Conservation (phyloP, 208 protist genomes). For the Leishmania martiniquensis region DNA sequence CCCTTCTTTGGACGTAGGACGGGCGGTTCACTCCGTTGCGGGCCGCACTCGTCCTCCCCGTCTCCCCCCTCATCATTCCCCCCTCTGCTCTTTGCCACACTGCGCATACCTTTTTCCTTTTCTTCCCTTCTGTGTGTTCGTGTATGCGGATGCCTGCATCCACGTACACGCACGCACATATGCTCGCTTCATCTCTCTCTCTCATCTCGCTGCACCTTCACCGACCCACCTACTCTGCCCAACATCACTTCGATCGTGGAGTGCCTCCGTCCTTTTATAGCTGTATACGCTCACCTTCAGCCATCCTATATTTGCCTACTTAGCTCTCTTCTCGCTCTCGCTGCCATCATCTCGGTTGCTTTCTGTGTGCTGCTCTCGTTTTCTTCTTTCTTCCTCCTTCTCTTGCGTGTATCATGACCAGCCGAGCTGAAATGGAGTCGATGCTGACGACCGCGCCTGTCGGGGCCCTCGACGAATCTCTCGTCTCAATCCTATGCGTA, state of each 20-base stretch:
- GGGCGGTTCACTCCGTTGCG: too few relatives aligned
- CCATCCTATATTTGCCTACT: background rate
- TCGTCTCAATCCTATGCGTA: conserved; percentile 20
- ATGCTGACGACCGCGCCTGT: conserved; percentile 18
- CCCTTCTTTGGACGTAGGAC: too few relatives aligned
- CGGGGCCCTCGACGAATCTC: conserved; percentile 1
- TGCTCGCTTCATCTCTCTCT: background rate
- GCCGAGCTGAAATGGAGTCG: conserved; percentile 19
- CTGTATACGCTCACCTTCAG: background rate
- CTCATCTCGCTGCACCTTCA: background rate
- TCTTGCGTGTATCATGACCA: background rate
- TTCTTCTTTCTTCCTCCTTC: background rate
- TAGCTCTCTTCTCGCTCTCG: background rate
- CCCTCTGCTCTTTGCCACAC: background rate
- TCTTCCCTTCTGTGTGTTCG: background rate
- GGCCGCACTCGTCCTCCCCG: too few relatives aligned
- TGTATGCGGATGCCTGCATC: background rate
- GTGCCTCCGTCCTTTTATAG: too few relatives aligned
- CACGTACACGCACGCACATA: background rate
- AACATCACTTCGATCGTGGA: background rate
- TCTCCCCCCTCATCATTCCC: background rate
- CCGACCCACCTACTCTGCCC: background rate
- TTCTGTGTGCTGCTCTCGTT: background rate
- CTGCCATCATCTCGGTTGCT: background rate
- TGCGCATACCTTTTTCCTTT: too few relatives aligned